A percentile compares a stretch with the other conserved stretches of the same genome.
Conservation (phyloP, 1,139 yeast genomes). For the Geotrichum carabidarum region DNA sequence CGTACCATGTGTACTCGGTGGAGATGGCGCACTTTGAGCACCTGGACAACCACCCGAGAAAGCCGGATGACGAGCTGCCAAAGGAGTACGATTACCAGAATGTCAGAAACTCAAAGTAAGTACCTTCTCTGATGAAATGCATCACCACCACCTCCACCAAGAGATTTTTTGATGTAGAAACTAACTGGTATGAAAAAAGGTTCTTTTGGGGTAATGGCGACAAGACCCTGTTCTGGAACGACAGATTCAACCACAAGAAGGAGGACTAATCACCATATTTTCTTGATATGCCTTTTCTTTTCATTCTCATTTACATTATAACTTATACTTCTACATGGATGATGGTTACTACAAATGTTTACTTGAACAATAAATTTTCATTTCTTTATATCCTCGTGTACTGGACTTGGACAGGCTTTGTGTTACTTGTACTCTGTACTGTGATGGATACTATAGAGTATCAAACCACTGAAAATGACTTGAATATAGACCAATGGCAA, state of each 20-base stretch:
- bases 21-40: constrained; percentile 88
- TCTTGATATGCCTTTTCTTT: background rate
- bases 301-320: too few species aligned
- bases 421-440: too few species aligned
- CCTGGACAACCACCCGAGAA: constrained; percentile 53
- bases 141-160: background rate
- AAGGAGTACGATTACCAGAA: constrained; percentile 84
- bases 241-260: constrained; percentile 66
- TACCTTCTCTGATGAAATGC: too few species aligned
- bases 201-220: constrained; percentile 99
- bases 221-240: constrained; percentile 94
- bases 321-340: too few species aligned
- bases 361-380: too few species aligned
- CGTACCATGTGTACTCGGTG: constrained; percentile 71
- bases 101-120: constrained; percentile 55
- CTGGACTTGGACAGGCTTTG: too few species aligned
- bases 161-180: background rate
- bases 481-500: too few species aligned
- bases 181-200: constrained; percentile 13
- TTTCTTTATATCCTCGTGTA: too few species aligned
- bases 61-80: constrained; percentile 84
- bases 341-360: too few species aligned
- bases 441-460: too few species aligned
- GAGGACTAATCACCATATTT: constrained; percentile 15
- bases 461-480: too few species aligned